phyloP scores from a whole-genome alignment of 352 stramenopile genomes.

The Phytopythium cucurbitacearum region DNA sequence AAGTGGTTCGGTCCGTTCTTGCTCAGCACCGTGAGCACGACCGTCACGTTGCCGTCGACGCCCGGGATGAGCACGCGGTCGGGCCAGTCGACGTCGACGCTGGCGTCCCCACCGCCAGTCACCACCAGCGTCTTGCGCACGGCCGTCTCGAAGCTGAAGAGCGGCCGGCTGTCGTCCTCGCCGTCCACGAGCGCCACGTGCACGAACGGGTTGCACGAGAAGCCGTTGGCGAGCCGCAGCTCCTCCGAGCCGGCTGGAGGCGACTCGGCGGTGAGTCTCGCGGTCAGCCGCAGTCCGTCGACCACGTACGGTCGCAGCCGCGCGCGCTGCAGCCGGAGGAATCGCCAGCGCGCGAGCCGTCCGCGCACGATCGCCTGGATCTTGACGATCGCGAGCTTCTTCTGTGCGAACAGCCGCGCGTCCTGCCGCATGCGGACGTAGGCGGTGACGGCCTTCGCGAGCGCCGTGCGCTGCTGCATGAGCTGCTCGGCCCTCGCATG shows the following conservation, averaged over 20 bases:
- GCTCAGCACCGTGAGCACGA: slow-evolving; percentile 69
- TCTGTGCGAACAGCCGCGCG: slow-evolving; percentile 44
- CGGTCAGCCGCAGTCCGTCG: slow-evolving; percentile 25
- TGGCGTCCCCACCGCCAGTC: background rate
- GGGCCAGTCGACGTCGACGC: slow-evolving; percentile 35
- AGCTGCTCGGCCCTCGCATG: slow-evolving; percentile 2
- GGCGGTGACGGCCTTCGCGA: slow-evolving; percentile 15
- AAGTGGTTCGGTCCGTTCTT: slow-evolving; percentile 80
- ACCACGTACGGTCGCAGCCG: slow-evolving; percentile 56
- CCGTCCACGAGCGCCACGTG: slow-evolving; percentile 68
- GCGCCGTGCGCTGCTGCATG: no score
- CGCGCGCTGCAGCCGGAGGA: slow-evolving; percentile 42
- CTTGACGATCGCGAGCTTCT: slow-evolving; percentile 48
- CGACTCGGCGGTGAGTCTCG: slow-evolving; percentile 1
- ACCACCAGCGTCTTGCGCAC: slow-evolving; percentile 26
- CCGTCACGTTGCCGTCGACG: slow-evolving; percentile 57
- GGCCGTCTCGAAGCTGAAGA: slow-evolving; percentile 69
- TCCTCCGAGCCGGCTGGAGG: slow-evolving; percentile 21
- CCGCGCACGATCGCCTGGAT: slow-evolving; percentile 56
- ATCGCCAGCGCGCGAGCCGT: slow-evolving; percentile 40
- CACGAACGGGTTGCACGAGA: slow-evolving; percentile 70
- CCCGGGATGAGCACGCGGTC: slow-evolving; percentile 65
- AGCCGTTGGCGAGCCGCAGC: slow-evolving; percentile 58
- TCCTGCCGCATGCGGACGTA: slow-evolving; percentile 72
- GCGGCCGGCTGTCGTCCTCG: slow-evolving; percentile 54